Evolutionary conservation across 169 alveolate species (phyloP).

Genomic region (Perkinsus marinus): DNA sequence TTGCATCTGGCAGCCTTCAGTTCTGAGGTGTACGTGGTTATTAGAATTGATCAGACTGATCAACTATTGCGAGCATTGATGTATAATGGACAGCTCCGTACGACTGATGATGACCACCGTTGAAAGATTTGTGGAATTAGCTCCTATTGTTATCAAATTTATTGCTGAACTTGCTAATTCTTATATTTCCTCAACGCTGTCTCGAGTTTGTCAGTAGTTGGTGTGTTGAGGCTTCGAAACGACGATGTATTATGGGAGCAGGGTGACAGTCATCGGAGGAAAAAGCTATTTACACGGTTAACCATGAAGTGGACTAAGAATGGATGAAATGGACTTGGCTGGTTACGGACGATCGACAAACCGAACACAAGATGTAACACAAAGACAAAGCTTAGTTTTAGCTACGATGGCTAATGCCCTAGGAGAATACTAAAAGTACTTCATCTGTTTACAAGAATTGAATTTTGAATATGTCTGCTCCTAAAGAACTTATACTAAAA

Average conservation of each 20-base stretch:
- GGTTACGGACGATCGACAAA: too few species aligned
- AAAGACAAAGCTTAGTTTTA: background rate
- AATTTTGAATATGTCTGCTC: background rate
- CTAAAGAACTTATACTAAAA: background rate
- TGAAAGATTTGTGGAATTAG: background rate
- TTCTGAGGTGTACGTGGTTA: too few species aligned
- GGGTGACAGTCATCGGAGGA: too few species aligned
- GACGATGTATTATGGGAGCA: background rate
- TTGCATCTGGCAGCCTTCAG: too few species aligned
- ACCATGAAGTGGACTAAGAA: too few species aligned
- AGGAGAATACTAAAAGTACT: background rate
- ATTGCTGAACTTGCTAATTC: background rate
- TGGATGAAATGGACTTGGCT: too few species aligned
- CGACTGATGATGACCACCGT: background rate
- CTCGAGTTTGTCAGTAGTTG: background rate
- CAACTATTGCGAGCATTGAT: background rate
- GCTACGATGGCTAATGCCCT: background rate
- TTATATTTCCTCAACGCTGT: background rate
- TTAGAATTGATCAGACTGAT: background rate
- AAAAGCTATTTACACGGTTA: too few species aligned
- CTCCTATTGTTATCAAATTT: background rate
- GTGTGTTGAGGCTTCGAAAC: background rate
- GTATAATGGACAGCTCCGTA: background rate
- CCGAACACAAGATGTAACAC: background rate
- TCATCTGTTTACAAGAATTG: background rate